These are phyloP conservation scores for Aspergillus sp. DNA, from an alignment of 2,329 filamentous ascomycete species.

Conservation along the genomic window DNA sequence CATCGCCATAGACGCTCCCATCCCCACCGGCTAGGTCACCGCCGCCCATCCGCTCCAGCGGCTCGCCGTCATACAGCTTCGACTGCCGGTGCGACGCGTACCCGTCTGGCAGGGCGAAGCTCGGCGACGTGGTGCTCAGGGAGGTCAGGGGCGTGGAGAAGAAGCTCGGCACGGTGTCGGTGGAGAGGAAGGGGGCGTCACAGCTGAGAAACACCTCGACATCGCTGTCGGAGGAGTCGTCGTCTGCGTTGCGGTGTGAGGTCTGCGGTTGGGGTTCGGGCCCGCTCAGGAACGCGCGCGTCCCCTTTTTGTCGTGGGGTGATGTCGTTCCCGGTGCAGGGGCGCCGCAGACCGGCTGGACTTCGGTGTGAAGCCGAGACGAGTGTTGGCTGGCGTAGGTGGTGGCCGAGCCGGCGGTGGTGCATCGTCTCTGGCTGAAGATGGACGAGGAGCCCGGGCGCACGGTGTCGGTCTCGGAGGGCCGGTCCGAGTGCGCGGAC, in stretches of 20 bases:
- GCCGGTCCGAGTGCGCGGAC: conserved; percentile 13
- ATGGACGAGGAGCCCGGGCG: not conserved
- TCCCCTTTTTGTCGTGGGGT: conserved; percentile 7
- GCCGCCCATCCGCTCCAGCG: not conserved
- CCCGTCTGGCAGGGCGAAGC: conserved; percentile 8
- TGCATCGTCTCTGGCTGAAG: conserved; percentile 8
- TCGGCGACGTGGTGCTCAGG: conserved; percentile 5
- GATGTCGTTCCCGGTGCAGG: not conserved
- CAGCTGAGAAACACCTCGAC: conserved; percentile 19
- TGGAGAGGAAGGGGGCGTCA: conserved; percentile 5
- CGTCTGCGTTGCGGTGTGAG: not conserved
- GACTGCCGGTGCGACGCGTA: not conserved
- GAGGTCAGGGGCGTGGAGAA: conserved; percentile 7
- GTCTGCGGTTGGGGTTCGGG: not conserved
- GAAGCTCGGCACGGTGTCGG: conserved; percentile 13
- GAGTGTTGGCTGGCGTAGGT: conserved; percentile 6
- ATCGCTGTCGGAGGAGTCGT: conserved; percentile 13
- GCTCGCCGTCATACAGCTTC: not conserved
- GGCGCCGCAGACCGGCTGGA: conserved; percentile 4
- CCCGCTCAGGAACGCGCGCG: conserved; percentile 8
- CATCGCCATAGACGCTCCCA: not conserved
- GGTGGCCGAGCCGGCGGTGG: conserved; percentile 11
- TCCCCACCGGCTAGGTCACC: not conserved
- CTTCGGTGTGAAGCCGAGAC: not conserved
- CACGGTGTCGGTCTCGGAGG: conserved; percentile 5